Evolutionary conservation across 2,329 filamentous ascomycete genomes (phyloP).

Genomic region (Fusarium chaquense): DNA sequence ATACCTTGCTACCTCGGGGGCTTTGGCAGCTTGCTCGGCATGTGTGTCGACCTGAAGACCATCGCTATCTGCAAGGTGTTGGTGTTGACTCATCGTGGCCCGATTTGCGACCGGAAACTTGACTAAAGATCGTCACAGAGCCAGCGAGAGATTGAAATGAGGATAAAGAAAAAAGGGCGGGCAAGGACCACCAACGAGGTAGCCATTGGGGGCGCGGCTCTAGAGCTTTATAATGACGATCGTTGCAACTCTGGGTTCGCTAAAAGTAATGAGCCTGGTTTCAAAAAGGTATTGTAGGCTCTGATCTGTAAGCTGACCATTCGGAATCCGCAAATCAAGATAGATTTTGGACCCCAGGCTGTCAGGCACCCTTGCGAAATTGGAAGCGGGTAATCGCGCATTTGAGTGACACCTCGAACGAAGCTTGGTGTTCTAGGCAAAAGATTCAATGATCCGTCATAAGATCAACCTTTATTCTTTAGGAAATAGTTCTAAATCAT

Average conservation of each 20-base stretch:
- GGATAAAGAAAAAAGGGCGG: constrained; percentile 3
- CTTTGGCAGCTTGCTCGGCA: constrained; percentile 27
- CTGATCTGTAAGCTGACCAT: constrained; percentile 36
- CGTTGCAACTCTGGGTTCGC: constrained; percentile 7
- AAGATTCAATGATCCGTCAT: background rate
- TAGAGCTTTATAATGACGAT: constrained; percentile 25
- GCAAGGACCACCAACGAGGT: background rate
- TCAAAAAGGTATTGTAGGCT: constrained; percentile 14
- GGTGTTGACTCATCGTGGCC: constrained; percentile 26
- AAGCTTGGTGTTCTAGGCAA: background rate
- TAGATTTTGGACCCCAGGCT: constrained; percentile 7
- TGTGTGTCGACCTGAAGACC: constrained; percentile 35
- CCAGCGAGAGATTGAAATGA: background rate
- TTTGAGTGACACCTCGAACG: background rate
- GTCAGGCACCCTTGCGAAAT: constrained; percentile 9
- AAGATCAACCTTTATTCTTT: background rate
- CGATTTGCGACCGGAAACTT: background rate
- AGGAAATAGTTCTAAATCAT: background rate
- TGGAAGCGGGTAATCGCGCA: constrained; percentile 5
- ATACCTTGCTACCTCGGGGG: constrained; percentile 27
- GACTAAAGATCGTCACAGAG: background rate
- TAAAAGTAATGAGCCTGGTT: constrained; percentile 9
- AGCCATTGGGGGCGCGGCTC: constrained; percentile 5
- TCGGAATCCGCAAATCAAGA: constrained; percentile 30
- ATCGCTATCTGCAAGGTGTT: constrained; percentile 25